A percentile compares a stretch with the other conserved stretches of the same genome.
These are phyloP conservation scores for Bipolaris zeicola DNA, from an alignment of 2,329 filamentous ascomycete genomes.

Conservation along the genomic window DNA sequence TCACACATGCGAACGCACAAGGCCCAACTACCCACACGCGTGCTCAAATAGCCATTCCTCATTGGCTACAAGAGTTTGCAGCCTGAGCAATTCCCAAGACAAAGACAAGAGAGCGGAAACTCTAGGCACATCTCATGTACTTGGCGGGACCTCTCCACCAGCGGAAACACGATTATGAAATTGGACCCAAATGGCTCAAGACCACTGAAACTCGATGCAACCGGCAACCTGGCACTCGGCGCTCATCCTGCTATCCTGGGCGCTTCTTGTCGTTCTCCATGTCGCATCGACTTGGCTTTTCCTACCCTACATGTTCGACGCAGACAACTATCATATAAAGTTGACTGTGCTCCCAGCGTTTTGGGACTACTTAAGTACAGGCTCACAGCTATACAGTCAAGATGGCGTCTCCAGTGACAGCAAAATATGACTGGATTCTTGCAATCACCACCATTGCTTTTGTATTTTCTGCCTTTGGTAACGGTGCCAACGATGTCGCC, in stretches of 20 bases:
- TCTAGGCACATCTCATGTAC: slow-evolving; percentile 10
- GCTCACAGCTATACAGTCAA: slow-evolving; percentile 3
- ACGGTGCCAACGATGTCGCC: slow-evolving; percentile 59
- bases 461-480: slow-evolving; percentile 45
- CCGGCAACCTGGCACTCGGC: neutral
- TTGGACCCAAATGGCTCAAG: neutral
- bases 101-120: slow-evolving; percentile 13
- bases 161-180: neutral
- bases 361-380: neutral
- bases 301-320: neutral
- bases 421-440: slow-evolving; percentile 50
- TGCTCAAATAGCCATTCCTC: neutral
- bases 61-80: slow-evolving; percentile 1
- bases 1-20: neutral
- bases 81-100: slow-evolving; percentile 2
- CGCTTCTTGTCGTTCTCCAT: slow-evolving; percentile 1
- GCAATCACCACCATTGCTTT: slow-evolving; percentile 49
- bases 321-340: slow-evolving; percentile 5
- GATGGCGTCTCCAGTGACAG: slow-evolving; percentile 31
- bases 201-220: neutral
- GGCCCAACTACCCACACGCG: slow-evolving; percentile 4
- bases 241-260: slow-evolving; percentile 1
- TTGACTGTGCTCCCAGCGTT: neutral
- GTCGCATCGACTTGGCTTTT: neutral
- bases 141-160: slow-evolving; percentile 4